phyloP scores from a whole-genome alignment of 2,329 filamentous ascomycete species.

The Exophiala aquamarina region DNA sequence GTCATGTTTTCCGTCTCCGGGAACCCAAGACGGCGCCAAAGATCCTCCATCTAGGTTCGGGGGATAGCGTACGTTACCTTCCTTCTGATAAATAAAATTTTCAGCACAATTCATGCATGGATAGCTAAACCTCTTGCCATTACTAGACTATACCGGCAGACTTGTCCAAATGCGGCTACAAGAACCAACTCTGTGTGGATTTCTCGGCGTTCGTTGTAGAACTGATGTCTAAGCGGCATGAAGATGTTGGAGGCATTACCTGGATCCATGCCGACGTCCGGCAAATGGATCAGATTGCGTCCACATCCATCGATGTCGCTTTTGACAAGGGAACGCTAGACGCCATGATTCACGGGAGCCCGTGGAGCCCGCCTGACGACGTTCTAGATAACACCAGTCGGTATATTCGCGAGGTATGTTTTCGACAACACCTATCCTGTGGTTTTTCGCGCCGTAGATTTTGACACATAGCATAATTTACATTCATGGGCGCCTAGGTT shows the following conservation, averaged over 20 bases:
- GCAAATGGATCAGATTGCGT: constrained; percentile 44
- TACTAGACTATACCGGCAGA: constrained; percentile 56
- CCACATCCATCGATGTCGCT: constrained; percentile 52
- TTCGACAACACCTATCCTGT: too few species aligned
- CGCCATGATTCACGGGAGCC: constrained; percentile 56
- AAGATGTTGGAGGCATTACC: constrained; percentile 40
- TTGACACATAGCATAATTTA: too few species aligned
- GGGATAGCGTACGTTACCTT: neutral
- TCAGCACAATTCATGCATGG: neutral
- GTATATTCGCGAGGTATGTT: constrained; percentile 52
- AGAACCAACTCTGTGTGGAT: constrained; percentile 55
- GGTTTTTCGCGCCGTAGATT: too few species aligned
- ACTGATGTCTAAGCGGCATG: constrained; percentile 50
- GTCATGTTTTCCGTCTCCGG: constrained; percentile 20
- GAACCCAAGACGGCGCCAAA: constrained; percentile 13
- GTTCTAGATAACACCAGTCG: constrained; percentile 48
- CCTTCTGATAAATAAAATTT: too few species aligned
- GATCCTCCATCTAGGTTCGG: constrained; percentile 21
- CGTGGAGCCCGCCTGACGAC: constrained; percentile 53
- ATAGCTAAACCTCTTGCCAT: neutral
- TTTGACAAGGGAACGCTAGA: constrained; percentile 60
- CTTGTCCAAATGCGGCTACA: constrained; percentile 49
- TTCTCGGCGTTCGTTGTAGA: constrained; percentile 57
- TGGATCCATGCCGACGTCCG: constrained; percentile 56
- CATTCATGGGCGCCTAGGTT: constrained; percentile 34